These are phyloP conservation scores for Colletotrichum sp. DNA, from an alignment of 2,329 filamentous ascomycete genomes.

Conservation along the genomic window DNA sequence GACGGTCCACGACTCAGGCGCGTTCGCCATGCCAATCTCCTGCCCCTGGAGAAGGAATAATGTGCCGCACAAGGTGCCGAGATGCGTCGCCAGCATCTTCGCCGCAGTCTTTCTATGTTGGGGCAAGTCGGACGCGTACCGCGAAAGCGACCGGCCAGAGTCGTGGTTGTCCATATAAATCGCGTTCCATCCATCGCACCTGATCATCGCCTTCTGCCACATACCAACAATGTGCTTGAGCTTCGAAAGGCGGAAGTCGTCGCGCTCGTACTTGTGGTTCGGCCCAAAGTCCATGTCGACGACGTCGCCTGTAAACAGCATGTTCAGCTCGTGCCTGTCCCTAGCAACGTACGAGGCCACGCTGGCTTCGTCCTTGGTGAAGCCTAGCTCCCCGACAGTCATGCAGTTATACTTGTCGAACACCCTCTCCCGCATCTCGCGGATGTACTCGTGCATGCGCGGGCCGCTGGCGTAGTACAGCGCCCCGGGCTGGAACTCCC, in stretches of 20 bases:
- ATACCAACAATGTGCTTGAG: slow-evolving; percentile 38
- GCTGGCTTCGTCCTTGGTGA: slow-evolving; percentile 46
- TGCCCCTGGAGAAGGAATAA: slow-evolving; percentile 56
- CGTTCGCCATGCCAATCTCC: slow-evolving; percentile 56
- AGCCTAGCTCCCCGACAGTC: slow-evolving; percentile 59
- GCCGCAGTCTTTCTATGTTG: slow-evolving; percentile 41
- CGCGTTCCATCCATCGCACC: slow-evolving; percentile 50
- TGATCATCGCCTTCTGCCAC: slow-evolving; percentile 41
- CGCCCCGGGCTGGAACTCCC: slow-evolving; percentile 38
- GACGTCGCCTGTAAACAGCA: slow-evolving; percentile 31
- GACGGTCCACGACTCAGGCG: slow-evolving; percentile 44
- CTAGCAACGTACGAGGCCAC: slow-evolving; percentile 53
- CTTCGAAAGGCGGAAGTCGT: slow-evolving; percentile 38
- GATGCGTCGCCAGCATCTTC: slow-evolving; percentile 51
- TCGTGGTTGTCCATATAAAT: slow-evolving; percentile 63
- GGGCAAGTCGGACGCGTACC: slow-evolving; percentile 47
- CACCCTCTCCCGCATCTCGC: slow-evolving; percentile 52
- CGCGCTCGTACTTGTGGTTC: slow-evolving; percentile 41
- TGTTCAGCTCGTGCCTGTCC: slow-evolving; percentile 38
- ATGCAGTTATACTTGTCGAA: slow-evolving; percentile 56
- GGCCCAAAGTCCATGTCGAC: slow-evolving; percentile 41
- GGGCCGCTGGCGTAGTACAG: slow-evolving; percentile 59
- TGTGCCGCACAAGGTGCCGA: slow-evolving; percentile 45
- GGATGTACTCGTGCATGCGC: slow-evolving; percentile 56
- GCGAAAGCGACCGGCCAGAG: slow-evolving; percentile 53